A percentile compares a stretch with the other conserved stretches of the same genome.
Conservation (phyloP, 495 filamentous ascomycete genomes). For the Hyaloscypha variabilis region DNA sequence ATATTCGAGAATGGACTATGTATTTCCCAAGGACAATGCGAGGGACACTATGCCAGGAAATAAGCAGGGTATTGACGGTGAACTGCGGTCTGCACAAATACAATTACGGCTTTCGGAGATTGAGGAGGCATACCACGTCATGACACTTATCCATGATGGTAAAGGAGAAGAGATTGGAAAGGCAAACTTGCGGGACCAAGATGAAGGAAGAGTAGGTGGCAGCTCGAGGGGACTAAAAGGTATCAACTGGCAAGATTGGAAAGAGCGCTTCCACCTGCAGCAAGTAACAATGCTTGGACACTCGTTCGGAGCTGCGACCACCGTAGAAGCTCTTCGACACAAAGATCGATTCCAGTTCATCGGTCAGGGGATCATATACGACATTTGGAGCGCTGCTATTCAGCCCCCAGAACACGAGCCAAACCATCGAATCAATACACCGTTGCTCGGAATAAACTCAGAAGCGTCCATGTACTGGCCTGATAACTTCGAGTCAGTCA, state of each 20-base stretch:
- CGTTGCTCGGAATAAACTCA: constrained; percentile 59
- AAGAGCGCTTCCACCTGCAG: constrained; percentile 48
- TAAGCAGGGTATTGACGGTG: constrained; percentile 53
- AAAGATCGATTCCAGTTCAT: constrained; percentile 38
- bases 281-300: constrained; percentile 70
- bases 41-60: constrained; percentile 49
- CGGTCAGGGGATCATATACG: constrained; percentile 60
- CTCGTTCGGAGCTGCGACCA: constrained; percentile 73
- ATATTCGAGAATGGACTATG: constrained; percentile 46
- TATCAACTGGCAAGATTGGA: constrained; percentile 17
- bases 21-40: constrained; percentile 45
- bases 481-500: constrained; percentile 54
- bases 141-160: constrained; percentile 60
- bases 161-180: constrained; percentile 40
- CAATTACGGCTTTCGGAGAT: constrained; percentile 73
- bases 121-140: constrained; percentile 55
- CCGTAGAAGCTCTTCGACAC: constrained; percentile 49
- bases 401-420: constrained; percentile 41
- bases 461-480: constrained; percentile 67
- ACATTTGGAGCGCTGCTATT: constrained; percentile 53
- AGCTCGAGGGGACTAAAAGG: constrained; percentile 56
- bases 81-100: constrained; percentile 63
- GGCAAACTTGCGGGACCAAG: constrained; percentile 42
- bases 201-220: constrained; percentile 50
- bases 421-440: constrained; percentile 45